Evolutionary conservation across 2,329 filamentous ascomycete species (phyloP).

Genomic region (Ilyonectria robusta): DNA sequence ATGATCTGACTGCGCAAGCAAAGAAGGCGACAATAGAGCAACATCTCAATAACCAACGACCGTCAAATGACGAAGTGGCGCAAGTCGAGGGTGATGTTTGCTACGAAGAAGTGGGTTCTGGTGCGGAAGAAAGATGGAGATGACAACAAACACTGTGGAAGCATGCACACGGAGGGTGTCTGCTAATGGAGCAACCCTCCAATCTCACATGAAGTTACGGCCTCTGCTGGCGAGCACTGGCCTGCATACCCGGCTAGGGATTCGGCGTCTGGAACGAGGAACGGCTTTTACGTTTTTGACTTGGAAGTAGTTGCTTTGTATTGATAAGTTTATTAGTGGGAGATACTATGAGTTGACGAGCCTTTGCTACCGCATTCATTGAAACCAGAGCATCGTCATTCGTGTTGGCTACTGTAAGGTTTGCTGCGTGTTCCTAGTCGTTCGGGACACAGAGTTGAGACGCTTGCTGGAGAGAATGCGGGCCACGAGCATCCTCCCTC

Average conservation of each 20-base stretch:
- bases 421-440: neutral
- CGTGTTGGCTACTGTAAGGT: neutral
- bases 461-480: neutral
- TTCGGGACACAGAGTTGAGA: neutral
- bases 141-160: constrained; percentile 22
- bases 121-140: constrained; percentile 4
- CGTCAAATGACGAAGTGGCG: constrained; percentile 8
- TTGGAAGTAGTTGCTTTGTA: constrained; percentile 38
- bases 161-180: constrained; percentile 22
- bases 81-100: constrained; percentile 10
- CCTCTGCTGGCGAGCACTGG: constrained; percentile 43
- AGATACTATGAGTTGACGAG: constrained; percentile 8
- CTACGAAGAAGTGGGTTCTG: constrained; percentile 3
- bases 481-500: neutral
- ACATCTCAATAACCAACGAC: neutral
- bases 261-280: constrained; percentile 51
- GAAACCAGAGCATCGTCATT: constrained; percentile 25
- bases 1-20: neutral
- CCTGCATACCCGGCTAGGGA: constrained; percentile 48
- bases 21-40: constrained; percentile 18
- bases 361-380: constrained; percentile 36
- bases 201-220: constrained; percentile 43
- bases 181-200: constrained; percentile 34
- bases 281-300: constrained; percentile 41
- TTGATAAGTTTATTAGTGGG: constrained; percentile 37